Evolutionary conservation across 2,329 filamentous ascomycete genomes (phyloP).

Genomic region (Talaromyces amestolkiae): DNA sequence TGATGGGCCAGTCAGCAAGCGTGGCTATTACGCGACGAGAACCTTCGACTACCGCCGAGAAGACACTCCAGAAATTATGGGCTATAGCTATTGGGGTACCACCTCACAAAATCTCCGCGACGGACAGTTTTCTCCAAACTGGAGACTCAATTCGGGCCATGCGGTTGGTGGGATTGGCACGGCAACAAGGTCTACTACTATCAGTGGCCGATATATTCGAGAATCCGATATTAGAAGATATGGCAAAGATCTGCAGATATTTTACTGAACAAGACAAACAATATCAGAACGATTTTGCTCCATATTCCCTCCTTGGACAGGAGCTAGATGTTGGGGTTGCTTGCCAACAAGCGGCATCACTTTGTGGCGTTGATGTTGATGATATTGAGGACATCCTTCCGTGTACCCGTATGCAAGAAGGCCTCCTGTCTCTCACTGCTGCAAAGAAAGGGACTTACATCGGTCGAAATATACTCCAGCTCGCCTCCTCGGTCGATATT

Average conservation of each 20-base stretch:
- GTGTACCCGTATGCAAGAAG: slow-evolving; percentile 43
- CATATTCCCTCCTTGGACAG: neutral
- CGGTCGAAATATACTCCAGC: neutral
- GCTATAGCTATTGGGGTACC: slow-evolving; percentile 35
- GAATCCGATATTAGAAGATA: slow-evolving; percentile 39
- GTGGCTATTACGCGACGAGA: neutral
- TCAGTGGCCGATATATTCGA: slow-evolving; percentile 28
- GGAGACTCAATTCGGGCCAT: slow-evolving; percentile 33
- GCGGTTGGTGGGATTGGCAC: slow-evolving; percentile 25
- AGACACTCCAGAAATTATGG: slow-evolving; percentile 8
- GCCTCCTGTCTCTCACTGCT: slow-evolving; percentile 26
- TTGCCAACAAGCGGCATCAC: neutral
- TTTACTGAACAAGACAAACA: slow-evolving; percentile 10
- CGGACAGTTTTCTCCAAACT: slow-evolving; percentile 30
- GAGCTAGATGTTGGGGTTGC: neutral
- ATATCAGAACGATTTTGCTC: neutral
- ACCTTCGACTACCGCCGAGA: neutral
- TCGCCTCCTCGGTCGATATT: neutral
- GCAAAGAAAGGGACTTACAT: slow-evolving; percentile 53
- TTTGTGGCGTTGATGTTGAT: slow-evolving; percentile 19
- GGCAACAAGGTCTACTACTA: slow-evolving; percentile 23
- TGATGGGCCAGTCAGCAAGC: neutral
- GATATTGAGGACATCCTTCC: slow-evolving; percentile 42
- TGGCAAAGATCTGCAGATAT: slow-evolving; percentile 46
- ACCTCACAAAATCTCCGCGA: slow-evolving; percentile 30